phyloP scores from a whole-genome alignment of 225 moss, liverwort and hornwort genomes.

The Takakia lepidozioides region DNA sequence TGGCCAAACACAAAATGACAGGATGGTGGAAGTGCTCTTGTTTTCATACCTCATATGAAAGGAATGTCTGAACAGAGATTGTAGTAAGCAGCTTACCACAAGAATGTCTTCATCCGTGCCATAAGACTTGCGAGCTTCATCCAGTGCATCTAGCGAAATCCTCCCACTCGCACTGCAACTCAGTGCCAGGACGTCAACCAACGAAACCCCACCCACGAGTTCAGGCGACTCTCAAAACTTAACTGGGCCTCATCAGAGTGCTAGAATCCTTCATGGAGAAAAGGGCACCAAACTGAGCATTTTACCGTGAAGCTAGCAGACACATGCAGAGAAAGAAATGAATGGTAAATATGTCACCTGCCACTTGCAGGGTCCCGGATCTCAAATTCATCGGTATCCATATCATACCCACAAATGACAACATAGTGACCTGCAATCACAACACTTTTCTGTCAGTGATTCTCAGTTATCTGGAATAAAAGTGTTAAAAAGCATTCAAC shows the following conservation, averaged over 20 bases:
- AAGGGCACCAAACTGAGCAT: no score
- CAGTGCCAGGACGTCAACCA: no score
- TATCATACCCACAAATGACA: conserved; percentile 92
- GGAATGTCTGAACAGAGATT: background rate
- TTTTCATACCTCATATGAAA: background rate
- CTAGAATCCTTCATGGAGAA: no score
- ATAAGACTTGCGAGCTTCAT: conserved; percentile 89
- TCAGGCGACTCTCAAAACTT: no score
- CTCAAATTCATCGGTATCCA: conserved; percentile 94
- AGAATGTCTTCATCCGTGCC: conserved; percentile 98
- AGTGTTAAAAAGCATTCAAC: no score
- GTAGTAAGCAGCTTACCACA: conserved; percentile 46
- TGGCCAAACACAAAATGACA: background rate
- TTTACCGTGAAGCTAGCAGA: no score
- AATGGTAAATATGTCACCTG: conserved; percentile 38
- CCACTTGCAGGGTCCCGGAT: conserved; percentile 92
- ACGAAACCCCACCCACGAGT: no score
- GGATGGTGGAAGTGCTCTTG: background rate
- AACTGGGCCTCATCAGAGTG: no score
- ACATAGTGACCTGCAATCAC: conserved; percentile 81
- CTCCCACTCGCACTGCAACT: conserved; percentile 68
- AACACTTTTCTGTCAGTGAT: conserved; percentile 1
- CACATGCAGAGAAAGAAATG: no score
- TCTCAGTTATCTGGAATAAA: background rate
- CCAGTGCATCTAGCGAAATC: conserved; percentile 81